These are phyloP conservation scores for Periconia sp. DNA, from an alignment of 2,329 filamentous ascomycete genomes.

Conservation along the genomic window DNA sequence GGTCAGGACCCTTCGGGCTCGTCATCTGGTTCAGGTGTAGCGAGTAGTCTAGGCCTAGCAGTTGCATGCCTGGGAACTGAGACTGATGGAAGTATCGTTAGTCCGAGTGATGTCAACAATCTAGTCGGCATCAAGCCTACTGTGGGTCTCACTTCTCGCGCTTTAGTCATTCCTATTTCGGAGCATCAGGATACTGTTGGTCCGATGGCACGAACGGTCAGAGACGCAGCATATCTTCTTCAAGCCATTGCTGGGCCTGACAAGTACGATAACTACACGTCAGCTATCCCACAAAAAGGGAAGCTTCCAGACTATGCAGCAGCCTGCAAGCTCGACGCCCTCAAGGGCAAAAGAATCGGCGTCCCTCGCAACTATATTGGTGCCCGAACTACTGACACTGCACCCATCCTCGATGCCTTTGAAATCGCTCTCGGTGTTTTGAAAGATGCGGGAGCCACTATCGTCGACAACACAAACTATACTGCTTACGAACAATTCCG, in stretches of 20 bases:
- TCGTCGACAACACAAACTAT: constrained; percentile 67
- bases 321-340: constrained; percentile 60
- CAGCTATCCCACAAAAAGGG: constrained; percentile 58
- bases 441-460: constrained; percentile 61
- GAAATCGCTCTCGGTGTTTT: constrained; percentile 61
- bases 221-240: constrained; percentile 63
- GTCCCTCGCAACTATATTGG: constrained; percentile 66
- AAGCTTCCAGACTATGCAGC: constrained; percentile 65
- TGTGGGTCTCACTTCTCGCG: constrained; percentile 67
- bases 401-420: constrained; percentile 60
- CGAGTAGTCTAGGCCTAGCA: constrained; percentile 64
- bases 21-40: constrained; percentile 68
- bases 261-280: constrained; percentile 62
- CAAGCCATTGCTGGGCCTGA: constrained; percentile 65
- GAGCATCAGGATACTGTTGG: constrained; percentile 63
- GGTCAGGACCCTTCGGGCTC: constrained; percentile 68
- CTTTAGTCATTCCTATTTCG: constrained; percentile 70
- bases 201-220: constrained; percentile 64
- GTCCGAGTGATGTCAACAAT: constrained; percentile 63
- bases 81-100: constrained; percentile 69
- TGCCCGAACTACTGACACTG: constrained; percentile 32
- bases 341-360: constrained; percentile 67
- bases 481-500: constrained; percentile 57
- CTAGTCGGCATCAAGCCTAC: constrained; percentile 69
- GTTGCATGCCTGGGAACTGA: constrained; percentile 66